phyloP scores from a whole-genome alignment of 352 stramenopile genomes.

The Globisporangium iwayamae region DNA sequence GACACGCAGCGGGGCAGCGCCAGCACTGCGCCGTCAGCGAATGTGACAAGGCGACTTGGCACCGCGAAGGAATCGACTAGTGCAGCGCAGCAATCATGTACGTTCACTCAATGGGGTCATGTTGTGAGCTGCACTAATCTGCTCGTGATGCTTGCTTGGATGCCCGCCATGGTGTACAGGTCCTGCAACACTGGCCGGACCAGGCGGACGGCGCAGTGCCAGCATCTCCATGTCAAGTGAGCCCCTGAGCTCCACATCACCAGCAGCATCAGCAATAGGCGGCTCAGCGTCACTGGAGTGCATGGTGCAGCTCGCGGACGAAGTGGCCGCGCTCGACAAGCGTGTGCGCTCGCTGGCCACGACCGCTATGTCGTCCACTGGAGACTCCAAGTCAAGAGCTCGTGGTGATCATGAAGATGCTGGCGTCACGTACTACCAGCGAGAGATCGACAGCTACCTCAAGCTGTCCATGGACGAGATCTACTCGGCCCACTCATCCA shows the following conservation, averaged over 20 bases:
- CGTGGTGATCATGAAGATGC: background rate
- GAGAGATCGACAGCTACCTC: conserved; percentile 52
- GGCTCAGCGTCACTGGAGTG: conserved; percentile 9
- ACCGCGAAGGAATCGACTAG: background rate
- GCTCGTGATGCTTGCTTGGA: too few species aligned
- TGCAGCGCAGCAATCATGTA: conserved; percentile 3
- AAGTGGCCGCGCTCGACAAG: conserved; percentile 25
- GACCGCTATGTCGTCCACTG: background rate
- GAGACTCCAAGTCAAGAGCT: background rate
- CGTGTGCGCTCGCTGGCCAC: conserved; percentile 19
- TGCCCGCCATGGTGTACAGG: background rate
- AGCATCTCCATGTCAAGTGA: background rate
- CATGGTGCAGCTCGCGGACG: conserved; percentile 23
- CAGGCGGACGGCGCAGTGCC: background rate
- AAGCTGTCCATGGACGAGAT: conserved; percentile 43
- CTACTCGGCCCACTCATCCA: conserved; percentile 18
- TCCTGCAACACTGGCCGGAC: background rate
- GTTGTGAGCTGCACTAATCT: background rate
- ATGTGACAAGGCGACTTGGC: background rate
- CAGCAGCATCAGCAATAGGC: background rate
- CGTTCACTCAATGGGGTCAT: background rate
- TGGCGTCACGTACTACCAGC: conserved; percentile 22
- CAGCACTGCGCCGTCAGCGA: background rate
- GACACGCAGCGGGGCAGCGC: conserved; percentile 5
- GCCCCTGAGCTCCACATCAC: background rate